phyloP scores from a whole-genome alignment of 2,329 filamentous ascomycete species.

The Aspergillus caelatus region DNA sequence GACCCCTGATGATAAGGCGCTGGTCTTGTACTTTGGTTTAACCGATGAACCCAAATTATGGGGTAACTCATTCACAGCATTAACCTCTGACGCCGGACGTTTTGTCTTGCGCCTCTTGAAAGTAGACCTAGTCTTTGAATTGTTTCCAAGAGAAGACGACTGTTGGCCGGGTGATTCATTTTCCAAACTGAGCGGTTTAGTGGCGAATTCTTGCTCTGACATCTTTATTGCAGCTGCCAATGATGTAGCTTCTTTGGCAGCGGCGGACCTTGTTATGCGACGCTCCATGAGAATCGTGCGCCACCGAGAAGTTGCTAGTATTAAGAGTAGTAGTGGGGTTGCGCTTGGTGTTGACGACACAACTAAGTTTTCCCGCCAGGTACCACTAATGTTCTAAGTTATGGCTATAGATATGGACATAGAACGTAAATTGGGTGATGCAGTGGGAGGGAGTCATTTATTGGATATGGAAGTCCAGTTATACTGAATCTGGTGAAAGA shows the following conservation, averaged over 20 bases:
- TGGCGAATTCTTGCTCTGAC: neutral
- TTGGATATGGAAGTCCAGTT: neutral
- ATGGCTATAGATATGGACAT: neutral
- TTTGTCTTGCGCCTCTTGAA: slow-evolving; percentile 30
- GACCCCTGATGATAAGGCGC: neutral
- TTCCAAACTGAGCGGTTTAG: neutral
- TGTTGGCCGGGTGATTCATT: neutral
- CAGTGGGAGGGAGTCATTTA: neutral
- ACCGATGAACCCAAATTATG: slow-evolving; percentile 56
- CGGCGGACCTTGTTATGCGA: slow-evolving; percentile 33
- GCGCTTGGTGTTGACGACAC: neutral
- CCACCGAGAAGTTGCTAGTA: neutral
- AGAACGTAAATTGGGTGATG: neutral
- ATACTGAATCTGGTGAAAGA: neutral
- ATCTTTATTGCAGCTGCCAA: slow-evolving; percentile 3
- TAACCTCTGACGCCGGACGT: neutral
- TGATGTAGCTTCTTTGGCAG: slow-evolving; percentile 25
- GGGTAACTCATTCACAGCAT: slow-evolving; percentile 51
- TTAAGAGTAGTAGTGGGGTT: neutral
- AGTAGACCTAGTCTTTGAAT: slow-evolving; percentile 27
- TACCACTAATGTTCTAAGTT: neutral
- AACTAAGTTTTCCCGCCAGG: neutral
- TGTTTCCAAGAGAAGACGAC: slow-evolving; percentile 27
- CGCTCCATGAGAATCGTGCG: slow-evolving; percentile 16
- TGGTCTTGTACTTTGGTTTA: neutral